phyloP scores from a whole-genome alignment of 257 asterid genomes.

The Henckelia pumila region DNA sequence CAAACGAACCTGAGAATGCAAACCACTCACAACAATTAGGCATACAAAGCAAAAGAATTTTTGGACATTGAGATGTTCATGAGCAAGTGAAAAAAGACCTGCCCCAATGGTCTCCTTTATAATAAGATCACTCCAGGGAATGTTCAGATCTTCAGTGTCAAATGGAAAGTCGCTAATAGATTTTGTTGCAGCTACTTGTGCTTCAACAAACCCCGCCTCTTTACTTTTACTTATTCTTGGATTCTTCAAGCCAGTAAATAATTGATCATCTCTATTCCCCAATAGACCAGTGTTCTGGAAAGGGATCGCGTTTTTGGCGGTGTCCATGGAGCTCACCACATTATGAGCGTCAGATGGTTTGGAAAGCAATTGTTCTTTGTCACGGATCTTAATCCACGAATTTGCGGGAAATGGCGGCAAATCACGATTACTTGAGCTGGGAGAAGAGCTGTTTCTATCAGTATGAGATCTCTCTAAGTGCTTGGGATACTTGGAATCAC shows the following conservation, averaged over 20 bases:
- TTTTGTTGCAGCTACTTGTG: slow-evolving; percentile 42
- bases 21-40: slow-evolving; percentile 21
- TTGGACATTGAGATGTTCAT: slow-evolving; percentile 16
- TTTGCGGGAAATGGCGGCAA: slow-evolving; percentile 41
- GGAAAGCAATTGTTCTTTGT: slow-evolving; percentile 49
- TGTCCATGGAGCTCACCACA: slow-evolving; percentile 38
- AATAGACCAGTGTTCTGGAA: slow-evolving; percentile 38
- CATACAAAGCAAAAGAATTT: slow-evolving; percentile 18
- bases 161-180: slow-evolving; percentile 44
- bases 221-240: slow-evolving; percentile 37
- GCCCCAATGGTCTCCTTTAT: slow-evolving; percentile 86
- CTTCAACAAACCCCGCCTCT: slow-evolving; percentile 45
- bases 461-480: slow-evolving; percentile 37
- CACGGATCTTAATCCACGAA: slow-evolving; percentile 57
- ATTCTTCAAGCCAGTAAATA: slow-evolving; percentile 40
- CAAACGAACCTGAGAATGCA: slow-evolving; percentile 81
- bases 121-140: slow-evolving; percentile 87
- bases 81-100: slow-evolving; percentile 49
- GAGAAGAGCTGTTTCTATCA: slow-evolving; percentile 38
- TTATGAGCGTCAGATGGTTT: slow-evolving; percentile 41
- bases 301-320: slow-evolving; percentile 36
- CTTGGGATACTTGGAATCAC: slow-evolving; percentile 36
- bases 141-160: slow-evolving; percentile 73
- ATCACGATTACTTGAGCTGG: slow-evolving; percentile 53
- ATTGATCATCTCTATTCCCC: slow-evolving; percentile 42